Evolutionary conservation across 345 rosid species (phyloP).

Genomic region (Arabis hirsuta): DNA sequence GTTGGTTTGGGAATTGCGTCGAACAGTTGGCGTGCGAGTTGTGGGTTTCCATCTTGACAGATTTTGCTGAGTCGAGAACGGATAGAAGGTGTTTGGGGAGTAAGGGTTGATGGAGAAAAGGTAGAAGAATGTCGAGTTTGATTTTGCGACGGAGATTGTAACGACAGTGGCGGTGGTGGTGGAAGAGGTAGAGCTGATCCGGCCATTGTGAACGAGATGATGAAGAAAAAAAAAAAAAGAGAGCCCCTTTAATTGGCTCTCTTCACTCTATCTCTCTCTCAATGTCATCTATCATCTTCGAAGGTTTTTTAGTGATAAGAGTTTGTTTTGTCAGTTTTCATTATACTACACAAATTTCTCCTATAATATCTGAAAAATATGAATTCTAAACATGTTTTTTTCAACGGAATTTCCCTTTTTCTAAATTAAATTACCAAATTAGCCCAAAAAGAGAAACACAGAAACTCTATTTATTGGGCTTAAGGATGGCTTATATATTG

Average conservation of each 20-base stretch:
- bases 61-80: constrained; percentile 79
- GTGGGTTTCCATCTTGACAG: constrained; percentile 81
- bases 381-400: neutral
- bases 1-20: constrained; percentile 81
- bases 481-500: neutral
- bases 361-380: neutral
- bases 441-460: no score
- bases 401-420: no score
- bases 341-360: neutral
- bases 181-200: constrained; percentile 55
- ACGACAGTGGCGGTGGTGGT: constrained; percentile 39
- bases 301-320: constrained; percentile 24
- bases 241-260: constrained; percentile 25
- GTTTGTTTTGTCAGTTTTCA: constrained; percentile 26
- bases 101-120: constrained; percentile 44
- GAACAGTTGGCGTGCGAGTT: constrained; percentile 80
- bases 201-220: constrained; percentile 44
- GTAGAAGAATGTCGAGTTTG: constrained; percentile 38
- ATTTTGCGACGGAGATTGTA: constrained; percentile 25
- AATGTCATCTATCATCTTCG: constrained; percentile 40
- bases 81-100: constrained; percentile 66
- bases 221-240: constrained; percentile 18
- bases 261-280: constrained; percentile 13
- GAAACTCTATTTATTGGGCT: neutral
- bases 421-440: no score